Conservation (phyloP, 2,329 filamentous ascomycete species). For the Fusarium virguliforme region DNA sequence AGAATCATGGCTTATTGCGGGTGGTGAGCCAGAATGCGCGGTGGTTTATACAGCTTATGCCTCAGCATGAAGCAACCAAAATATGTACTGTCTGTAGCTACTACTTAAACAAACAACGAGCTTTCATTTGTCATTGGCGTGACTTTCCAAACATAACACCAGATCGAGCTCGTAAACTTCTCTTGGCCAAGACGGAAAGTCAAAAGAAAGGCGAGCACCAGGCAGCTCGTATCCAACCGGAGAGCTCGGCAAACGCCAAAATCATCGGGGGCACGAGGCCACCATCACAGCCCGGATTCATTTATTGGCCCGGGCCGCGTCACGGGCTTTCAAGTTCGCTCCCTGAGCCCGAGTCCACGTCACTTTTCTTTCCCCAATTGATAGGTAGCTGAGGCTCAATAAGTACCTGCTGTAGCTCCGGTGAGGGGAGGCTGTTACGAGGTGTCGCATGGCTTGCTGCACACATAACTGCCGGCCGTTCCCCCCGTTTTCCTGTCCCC, state of each 20-base stretch:
- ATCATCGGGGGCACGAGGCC: slow-evolving; percentile 23
- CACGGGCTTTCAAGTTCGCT: slow-evolving; percentile 39
- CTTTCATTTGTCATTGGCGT: slow-evolving; percentile 7
- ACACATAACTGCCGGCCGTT: slow-evolving; percentile 25
- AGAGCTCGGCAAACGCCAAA: slow-evolving; percentile 41
- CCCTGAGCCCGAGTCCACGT: slow-evolving; percentile 41
- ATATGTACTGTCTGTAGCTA: neutral
- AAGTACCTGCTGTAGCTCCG: neutral
- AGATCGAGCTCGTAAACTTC: slow-evolving; percentile 17
- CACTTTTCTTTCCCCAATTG: slow-evolving; percentile 23
- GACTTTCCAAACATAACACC: neutral
- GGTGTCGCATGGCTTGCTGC: slow-evolving; percentile 9
- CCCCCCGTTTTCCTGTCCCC: slow-evolving; percentile 10
- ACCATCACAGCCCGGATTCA: slow-evolving; percentile 28
- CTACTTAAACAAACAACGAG: slow-evolving; percentile 3
- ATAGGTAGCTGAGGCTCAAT: slow-evolving; percentile 30
- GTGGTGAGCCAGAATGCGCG: neutral
- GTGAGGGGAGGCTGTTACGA: slow-evolving; percentile 11
- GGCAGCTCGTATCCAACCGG: slow-evolving; percentile 42
- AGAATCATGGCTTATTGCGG: neutral
- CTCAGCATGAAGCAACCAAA: neutral
- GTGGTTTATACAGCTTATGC: neutral
- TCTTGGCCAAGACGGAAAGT: slow-evolving; percentile 23
- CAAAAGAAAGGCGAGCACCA: slow-evolving; percentile 12
- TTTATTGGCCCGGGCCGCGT: slow-evolving; percentile 43